Evolutionary conservation across 345 rosid genomes (phyloP), one percentile per base, ranked within the genome.

Genomic region (Sisymbrium irio): DNA sequence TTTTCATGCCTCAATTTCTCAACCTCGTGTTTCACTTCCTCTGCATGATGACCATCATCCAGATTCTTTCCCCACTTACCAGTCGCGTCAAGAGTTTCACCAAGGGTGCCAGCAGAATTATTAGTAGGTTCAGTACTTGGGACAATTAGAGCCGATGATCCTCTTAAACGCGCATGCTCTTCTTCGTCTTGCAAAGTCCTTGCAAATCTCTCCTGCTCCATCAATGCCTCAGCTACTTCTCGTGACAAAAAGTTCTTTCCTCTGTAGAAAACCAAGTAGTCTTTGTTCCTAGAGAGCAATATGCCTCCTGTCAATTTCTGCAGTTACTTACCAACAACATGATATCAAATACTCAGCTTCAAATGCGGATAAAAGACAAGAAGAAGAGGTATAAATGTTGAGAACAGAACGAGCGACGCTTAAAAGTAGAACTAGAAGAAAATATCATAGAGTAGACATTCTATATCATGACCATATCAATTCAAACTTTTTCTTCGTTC

Each of bases 231-330:
- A 41, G 93, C 83, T 39, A 94, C 90, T 58, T 87, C 91, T 60
- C 85, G 74, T 30, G 97, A 81, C 84, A 94, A 81, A 78, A 94
- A 94, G 59, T 85, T 79, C 73, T 91, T 94, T 55, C 98, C 98
- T 74, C 98, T 83, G 59, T 94, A 94, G 86, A 91, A 94, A 69
- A 94, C 96, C 87, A 94, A 83, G 74, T 82, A 94, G 79, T 94
- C 95, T 83, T 91, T 94, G 86, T 86, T 91, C 85, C 98, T 85
- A 1, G 96, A 88, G 47, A 94, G 90, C 65, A 94, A 73, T 55
- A 80, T 75, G 9, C 95, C 96, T 67, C 97, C 98, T 32, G 98
- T 93, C 87, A 93, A 77, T 85, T 79, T 90, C 98, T 90, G 87
- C 78, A 80, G 74, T 73, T 76, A 82, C 75, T 45, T 54, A 77